Evolutionary conservation across 805 yeast genomes (phyloP).

Genomic region (Yarrowia keelungensis): DNA sequence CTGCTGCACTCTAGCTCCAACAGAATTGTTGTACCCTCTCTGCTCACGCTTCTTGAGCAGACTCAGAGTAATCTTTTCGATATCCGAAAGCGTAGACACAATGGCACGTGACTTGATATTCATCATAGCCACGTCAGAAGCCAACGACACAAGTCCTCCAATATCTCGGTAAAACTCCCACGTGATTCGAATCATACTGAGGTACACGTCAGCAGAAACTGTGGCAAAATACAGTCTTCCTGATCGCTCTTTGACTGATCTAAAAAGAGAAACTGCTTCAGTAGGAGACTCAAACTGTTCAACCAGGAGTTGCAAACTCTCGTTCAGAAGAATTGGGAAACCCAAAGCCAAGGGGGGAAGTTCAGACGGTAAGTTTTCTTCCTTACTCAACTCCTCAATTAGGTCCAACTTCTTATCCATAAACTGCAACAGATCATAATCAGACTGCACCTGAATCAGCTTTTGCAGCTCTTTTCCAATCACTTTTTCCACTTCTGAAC

Average conservation of each 20-base stretch:
- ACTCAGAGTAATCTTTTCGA: too few species aligned
- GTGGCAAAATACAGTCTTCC: constrained; percentile 52
- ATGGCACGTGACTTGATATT: constrained; percentile 14
- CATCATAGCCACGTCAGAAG: neutral
- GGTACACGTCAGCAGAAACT: constrained; percentile 53
- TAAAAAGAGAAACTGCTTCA: constrained; percentile 52
- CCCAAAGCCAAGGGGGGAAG: constrained; percentile 40
- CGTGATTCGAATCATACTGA: constrained; percentile 50
- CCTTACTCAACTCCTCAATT: neutral
- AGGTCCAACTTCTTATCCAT: constrained; percentile 6
- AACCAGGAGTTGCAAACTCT: constrained; percentile 42
- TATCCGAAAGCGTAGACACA: neutral
- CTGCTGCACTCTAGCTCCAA: too few species aligned
- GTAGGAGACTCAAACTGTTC: constrained; percentile 46
- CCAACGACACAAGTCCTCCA: neutral
- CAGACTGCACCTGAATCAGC: constrained; percentile 20
- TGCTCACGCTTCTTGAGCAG: too few species aligned
- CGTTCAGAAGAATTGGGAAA: constrained; percentile 42
- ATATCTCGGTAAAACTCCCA: constrained; percentile 54
- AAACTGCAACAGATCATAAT: constrained; percentile 19
- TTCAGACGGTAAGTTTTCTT: neutral
- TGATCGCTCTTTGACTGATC: constrained; percentile 49
- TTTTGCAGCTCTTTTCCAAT: neutral
- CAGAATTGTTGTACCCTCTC: too few species aligned
- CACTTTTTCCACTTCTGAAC: neutral